Percentiles rank a stretch among this genome's conserved stretches.
Evolutionary conservation across 371 early-diverging fungal genomes (phyloP).

Genomic region (Funneliformis caledonium): DNA sequence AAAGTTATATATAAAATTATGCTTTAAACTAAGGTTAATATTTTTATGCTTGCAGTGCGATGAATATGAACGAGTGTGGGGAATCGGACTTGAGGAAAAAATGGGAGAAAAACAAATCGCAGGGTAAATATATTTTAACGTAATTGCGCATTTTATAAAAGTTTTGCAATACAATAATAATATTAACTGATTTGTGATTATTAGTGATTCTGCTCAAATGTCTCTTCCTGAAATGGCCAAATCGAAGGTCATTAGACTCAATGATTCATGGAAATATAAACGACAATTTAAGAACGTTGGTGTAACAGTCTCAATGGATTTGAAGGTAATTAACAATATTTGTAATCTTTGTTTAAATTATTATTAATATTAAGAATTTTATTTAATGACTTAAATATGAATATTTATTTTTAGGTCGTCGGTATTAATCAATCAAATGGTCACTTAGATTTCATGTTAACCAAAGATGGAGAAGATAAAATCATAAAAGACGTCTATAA

Average conservation of each 20-base stretch:
- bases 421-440: conserved; percentile 11
- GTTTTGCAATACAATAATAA: neutral
- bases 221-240: conserved; percentile 19
- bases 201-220: conserved; percentile 27
- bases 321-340: neutral
- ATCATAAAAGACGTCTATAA: conserved; percentile 12
- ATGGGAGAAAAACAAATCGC: conserved; percentile 11
- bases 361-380: neutral
- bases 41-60: conserved; percentile 3
- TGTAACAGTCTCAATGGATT: conserved; percentile 6
- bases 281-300: conserved; percentile 1
- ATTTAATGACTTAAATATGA: neutral
- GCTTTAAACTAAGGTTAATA: neutral
- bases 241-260: neutral
- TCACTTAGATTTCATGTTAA: neutral
- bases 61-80: conserved; percentile 19
- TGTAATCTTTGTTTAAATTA: neutral
- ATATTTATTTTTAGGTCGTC: neutral
- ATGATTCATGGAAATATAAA: conserved; percentile 16
- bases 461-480: neutral
- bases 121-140: neutral
- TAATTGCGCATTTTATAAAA: neutral
- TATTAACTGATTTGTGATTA: neutral
- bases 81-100: neutral
- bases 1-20: neutral